These are phyloP conservation scores for Cladophialophora carrionii DNA, from an alignment of 2,329 filamentous ascomycete species.

Conservation along the genomic window DNA sequence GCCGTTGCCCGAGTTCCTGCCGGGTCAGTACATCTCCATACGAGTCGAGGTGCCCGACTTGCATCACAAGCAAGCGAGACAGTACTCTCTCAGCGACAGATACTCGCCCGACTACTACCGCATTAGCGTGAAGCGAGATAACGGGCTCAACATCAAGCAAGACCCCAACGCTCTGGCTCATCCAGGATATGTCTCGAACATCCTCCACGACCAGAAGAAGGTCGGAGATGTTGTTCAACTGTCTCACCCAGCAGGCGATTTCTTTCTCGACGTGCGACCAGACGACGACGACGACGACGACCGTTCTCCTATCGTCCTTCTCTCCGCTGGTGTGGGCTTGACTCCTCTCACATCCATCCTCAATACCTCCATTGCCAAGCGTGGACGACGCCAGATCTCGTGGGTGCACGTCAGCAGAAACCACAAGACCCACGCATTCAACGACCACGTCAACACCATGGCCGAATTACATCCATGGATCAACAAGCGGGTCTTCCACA, in stretches of 20 bases:
- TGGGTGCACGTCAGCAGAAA: slow-evolving; percentile 64
- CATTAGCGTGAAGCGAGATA: slow-evolving; percentile 71
- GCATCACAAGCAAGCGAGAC: slow-evolving; percentile 65
- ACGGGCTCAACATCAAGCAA: slow-evolving; percentile 53
- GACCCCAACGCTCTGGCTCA: slow-evolving; percentile 54
- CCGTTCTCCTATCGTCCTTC: slow-evolving; percentile 59
- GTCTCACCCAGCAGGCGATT: slow-evolving; percentile 68
- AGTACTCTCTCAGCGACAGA: slow-evolving; percentile 72
- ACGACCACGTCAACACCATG: slow-evolving; percentile 55
- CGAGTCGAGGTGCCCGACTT: slow-evolving; percentile 61
- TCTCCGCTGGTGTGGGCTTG: slow-evolving; percentile 66
- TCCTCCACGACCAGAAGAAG: slow-evolving; percentile 64
- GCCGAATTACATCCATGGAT: slow-evolving; percentile 53
- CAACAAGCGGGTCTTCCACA: slow-evolving; percentile 61
- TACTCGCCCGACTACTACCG: slow-evolving; percentile 60
- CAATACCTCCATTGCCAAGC: slow-evolving; percentile 54
- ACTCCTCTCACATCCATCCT: slow-evolving; percentile 65
- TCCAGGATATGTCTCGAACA: slow-evolving; percentile 69
- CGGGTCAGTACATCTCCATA: slow-evolving; percentile 73
- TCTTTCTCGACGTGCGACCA: slow-evolving; percentile 56
- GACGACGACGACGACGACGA: slow-evolving; percentile 10
- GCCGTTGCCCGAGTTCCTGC: slow-evolving; percentile 65
- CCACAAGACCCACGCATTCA: slow-evolving; percentile 56
- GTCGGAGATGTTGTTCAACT: slow-evolving; percentile 66
- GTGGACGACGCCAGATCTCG: slow-evolving; percentile 56